Evolutionary conservation across 768 basidiomycete species (phyloP), one percentile per base, ranked within the genome.

Genomic region (Exsudoporus frostii): DNA sequence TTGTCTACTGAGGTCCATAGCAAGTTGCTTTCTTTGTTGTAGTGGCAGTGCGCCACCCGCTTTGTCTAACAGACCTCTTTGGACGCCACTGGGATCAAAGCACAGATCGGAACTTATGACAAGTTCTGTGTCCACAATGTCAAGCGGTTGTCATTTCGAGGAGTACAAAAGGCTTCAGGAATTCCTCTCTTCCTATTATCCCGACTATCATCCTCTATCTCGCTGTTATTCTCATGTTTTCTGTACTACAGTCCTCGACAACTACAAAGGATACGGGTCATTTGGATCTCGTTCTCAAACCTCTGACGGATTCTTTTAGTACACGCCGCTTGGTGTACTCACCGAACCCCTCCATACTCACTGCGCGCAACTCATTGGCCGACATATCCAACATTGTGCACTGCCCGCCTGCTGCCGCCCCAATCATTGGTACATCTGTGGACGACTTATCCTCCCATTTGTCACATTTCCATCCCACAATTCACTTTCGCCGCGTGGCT

Each of bases 401-500:
- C 36, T n/a, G 6, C 30, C 44, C 39, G 11, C 38, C 50, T 32
- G 25, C 34, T 8, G 39, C 19, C 5, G 9, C 45, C 9, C 24
- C 51, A 10, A 36, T 43, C 48, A 22, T 13, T 22, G 20, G 15
- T 34, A 41, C 46, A 46, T 43, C 33, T 14, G 25, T 32, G 34
- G 43, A 53, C 43, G 45, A 48, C 39, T 45, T 45, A 30, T 32
- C 45, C 17, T 50, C 46, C 8, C 43, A 30, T 30, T 58, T 53
- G 47, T 43, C 62, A 50, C 52, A 36, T 48, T 56, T 33, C 25
- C 36, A 33, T 43, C 32, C 49, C 25, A 47, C 45, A 45, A 41
- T 48, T 54, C 60, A 62, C 50, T 10, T 41, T 29, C 17, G 45
- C 37, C 58, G 59, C 64, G 54, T 64, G 68, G 63, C 54, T 30